Conservation (phyloP, 495 filamentous ascomycete genomes). For the Talaromyces wortmannii region DNA sequence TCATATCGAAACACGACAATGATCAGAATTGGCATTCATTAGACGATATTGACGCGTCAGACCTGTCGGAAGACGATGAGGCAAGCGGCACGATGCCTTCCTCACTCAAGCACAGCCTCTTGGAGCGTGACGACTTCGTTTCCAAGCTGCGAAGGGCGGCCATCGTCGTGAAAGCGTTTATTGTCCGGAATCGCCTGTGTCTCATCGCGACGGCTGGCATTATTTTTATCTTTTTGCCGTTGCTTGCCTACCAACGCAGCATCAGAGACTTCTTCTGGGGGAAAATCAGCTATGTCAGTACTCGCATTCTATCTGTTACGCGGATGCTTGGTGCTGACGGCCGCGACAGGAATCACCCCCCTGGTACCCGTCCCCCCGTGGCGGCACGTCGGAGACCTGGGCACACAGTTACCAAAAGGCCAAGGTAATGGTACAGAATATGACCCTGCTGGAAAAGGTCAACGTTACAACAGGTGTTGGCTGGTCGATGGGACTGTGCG, state of each 20-base stretch:
- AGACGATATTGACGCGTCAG: not conserved
- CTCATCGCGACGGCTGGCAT: not conserved
- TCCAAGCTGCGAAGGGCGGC: not conserved
- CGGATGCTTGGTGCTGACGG: not conserved
- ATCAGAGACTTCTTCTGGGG: slow-evolving; percentile 5
- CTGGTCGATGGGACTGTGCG: slow-evolving; percentile 84
- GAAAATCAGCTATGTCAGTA: not conserved
- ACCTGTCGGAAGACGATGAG: not conserved
- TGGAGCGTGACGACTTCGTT: not conserved
- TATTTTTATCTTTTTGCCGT: slow-evolving; percentile 6
- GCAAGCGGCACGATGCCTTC: not conserved
- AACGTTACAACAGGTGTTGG: slow-evolving; percentile 92
- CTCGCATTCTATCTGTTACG: no score
- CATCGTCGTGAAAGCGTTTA: not conserved
- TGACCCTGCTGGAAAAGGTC: slow-evolving; percentile 88
- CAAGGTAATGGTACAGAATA: slow-evolving; percentile 64
- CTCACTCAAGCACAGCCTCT: not conserved
- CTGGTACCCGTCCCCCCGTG: slow-evolving; percentile 79
- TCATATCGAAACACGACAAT: not conserved
- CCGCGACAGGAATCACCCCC: slow-evolving; percentile 44
- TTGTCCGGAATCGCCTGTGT: slow-evolving; percentile 2
- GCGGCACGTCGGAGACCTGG: slow-evolving; percentile 72
- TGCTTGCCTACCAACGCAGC: slow-evolving; percentile 3
- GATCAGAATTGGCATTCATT: not conserved
- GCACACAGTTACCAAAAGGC: slow-evolving; percentile 77